Conservation (phyloP, 2,329 filamentous ascomycete species). For the Fusarium lateritium region DNA sequence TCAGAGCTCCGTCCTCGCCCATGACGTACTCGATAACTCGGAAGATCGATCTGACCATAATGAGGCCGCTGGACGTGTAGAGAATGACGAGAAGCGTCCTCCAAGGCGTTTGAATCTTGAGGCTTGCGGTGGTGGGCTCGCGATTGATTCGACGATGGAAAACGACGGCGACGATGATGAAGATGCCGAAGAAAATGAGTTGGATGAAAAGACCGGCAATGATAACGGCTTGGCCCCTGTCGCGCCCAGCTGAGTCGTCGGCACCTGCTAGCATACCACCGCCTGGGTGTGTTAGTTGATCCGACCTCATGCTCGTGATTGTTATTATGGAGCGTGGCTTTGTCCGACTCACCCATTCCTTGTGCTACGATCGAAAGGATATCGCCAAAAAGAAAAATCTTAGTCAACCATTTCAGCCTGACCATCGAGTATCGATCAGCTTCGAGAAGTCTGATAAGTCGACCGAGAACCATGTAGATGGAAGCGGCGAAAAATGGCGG, state of each 20-base stretch:
- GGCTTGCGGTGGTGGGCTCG: constrained; percentile 2
- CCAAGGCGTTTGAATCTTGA: constrained; percentile 42
- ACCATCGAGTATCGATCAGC: constrained; percentile 59
- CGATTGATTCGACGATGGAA: constrained; percentile 57
- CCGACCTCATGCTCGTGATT: too few species aligned
- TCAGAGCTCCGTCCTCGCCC: constrained; percentile 49
- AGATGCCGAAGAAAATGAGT: constrained; percentile 66
- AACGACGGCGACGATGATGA: constrained; percentile 60
- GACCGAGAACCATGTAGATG: constrained; percentile 62
- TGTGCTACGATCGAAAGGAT: constrained; percentile 57
- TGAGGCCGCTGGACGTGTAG: constrained; percentile 47
- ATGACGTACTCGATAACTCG: constrained; percentile 58
- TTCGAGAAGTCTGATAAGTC: constrained; percentile 54
- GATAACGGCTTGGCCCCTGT: constrained; percentile 61
- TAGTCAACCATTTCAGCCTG: constrained; percentile 60
- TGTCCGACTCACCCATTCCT: constrained; percentile 22
- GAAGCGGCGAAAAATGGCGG: constrained; percentile 59
- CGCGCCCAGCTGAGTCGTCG: constrained; percentile 34
- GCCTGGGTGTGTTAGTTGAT: not conserved
- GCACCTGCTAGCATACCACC: constrained; percentile 32
- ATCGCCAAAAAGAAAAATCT: constrained; percentile 64
- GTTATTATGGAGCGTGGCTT: not conserved
- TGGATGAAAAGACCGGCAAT: constrained; percentile 67
- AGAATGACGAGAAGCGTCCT: constrained; percentile 43
- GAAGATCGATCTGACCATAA: constrained; percentile 58